A percentile compares a stretch with the other conserved stretches of the same genome.
These are phyloP conservation scores for Beauveria medogensis DNA, from an alignment of 2,329 filamentous ascomycete species.

Conservation along the genomic window DNA sequence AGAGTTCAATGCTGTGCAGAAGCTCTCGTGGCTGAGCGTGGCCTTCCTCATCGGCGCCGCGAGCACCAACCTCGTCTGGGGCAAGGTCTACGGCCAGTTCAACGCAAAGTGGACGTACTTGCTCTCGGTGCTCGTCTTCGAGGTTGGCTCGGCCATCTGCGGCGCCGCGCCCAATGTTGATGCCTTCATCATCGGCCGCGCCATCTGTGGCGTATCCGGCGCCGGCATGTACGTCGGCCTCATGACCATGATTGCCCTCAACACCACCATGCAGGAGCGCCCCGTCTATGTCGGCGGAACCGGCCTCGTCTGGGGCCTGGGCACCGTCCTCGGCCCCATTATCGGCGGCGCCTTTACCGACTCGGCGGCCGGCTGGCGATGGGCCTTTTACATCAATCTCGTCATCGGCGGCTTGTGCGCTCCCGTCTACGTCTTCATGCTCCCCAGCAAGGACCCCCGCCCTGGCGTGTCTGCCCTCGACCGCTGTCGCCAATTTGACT, in stretches of 20 bases:
- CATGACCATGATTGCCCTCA: slow-evolving; percentile 18
- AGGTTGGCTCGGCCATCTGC: slow-evolving; percentile 24
- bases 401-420: slow-evolving; percentile 31
- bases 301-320: slow-evolving; percentile 31
- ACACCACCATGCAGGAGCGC: slow-evolving; percentile 19
- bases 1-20: slow-evolving; percentile 25
- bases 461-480: slow-evolving; percentile 16
- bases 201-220: slow-evolving; percentile 32
- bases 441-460: slow-evolving; percentile 17
- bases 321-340: slow-evolving; percentile 39
- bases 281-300: slow-evolving; percentile 16
- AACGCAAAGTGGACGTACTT: slow-evolving; percentile 32
- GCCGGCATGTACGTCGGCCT: slow-evolving; percentile 29
- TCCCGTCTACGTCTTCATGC: slow-evolving; percentile 20
- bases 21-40: slow-evolving; percentile 31
- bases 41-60: slow-evolving; percentile 31
- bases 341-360: slow-evolving; percentile 35
- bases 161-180: slow-evolving; percentile 32
- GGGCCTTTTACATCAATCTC: slow-evolving; percentile 38
- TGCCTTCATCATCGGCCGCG: slow-evolving; percentile 35
- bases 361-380: slow-evolving; percentile 32
- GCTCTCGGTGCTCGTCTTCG: slow-evolving; percentile 16
- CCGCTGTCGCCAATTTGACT: slow-evolving; percentile 31
- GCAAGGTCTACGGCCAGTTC: slow-evolving; percentile 33
- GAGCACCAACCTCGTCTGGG: slow-evolving; percentile 32